These are phyloP conservation scores for Phialophora macrospora DNA, from an alignment of 2,329 filamentous ascomycete genomes.

Conservation along the genomic window DNA sequence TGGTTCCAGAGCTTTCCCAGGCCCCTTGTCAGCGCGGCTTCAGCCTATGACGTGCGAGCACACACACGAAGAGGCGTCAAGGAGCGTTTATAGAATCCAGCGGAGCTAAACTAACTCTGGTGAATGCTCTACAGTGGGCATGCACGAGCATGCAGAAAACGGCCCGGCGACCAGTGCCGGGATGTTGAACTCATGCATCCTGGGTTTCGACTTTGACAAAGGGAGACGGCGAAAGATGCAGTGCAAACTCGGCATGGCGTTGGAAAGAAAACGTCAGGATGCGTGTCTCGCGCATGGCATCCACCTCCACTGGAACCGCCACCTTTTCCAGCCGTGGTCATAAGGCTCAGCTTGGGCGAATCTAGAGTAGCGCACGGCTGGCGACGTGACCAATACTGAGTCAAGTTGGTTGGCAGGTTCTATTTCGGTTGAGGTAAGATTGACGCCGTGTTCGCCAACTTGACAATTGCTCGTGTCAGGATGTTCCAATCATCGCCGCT, in stretches of 20 bases:
- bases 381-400: background rate
- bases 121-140: slow-evolving; percentile 6
- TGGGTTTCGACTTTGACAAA: background rate
- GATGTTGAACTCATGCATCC: background rate
- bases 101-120: slow-evolving; percentile 14
- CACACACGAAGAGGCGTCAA: slow-evolving; percentile 12
- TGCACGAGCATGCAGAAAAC: background rate
- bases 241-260: background rate
- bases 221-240: background rate
- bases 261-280: background rate
- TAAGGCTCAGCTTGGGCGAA: slow-evolving; percentile 17
- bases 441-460: slow-evolving; percentile 15
- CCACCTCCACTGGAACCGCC: background rate
- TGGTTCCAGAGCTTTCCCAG: slow-evolving; percentile 3
- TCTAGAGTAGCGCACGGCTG: background rate
- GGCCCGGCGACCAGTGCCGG: background rate
- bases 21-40: slow-evolving; percentile 10
- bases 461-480: slow-evolving; percentile 8
- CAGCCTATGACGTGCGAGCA: slow-evolving; percentile 18
- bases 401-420: background rate
- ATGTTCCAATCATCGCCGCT: background rate
- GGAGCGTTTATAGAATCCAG: slow-evolving; percentile 2
- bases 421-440: slow-evolving; percentile 8
- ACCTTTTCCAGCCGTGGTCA: slow-evolving; percentile 3
- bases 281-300: background rate